A percentile compares a stretch with the other conserved stretches of the same genome.
These are phyloP conservation scores for Zhuliangozyma blackwelliae DNA, from an alignment of 1,139 yeast genomes.

Conservation along the genomic window DNA sequence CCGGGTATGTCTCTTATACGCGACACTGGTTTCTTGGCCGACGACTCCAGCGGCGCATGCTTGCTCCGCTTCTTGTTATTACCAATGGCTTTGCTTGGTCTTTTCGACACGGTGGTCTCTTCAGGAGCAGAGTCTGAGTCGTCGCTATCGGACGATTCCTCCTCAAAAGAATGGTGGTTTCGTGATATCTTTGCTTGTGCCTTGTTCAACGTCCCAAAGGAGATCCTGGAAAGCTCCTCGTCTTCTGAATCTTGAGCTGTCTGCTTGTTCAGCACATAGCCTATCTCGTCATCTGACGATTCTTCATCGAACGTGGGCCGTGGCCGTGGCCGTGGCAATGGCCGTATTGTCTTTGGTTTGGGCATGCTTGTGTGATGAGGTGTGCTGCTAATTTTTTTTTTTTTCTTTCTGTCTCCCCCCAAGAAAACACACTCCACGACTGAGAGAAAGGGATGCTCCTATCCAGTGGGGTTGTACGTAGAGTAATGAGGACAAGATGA, in stretches of 20 bases:
- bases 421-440: no score
- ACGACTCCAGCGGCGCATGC: conserved; percentile 78
- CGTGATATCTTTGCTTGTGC: conserved; percentile 40
- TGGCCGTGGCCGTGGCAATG: conserved; percentile 12
- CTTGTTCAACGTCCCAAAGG: conserved; percentile 56
- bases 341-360: conserved; percentile 12
- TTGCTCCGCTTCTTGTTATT: conserved; percentile 41
- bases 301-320: conserved; percentile 11
- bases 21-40: conserved; percentile 70
- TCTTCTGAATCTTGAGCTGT: conserved; percentile 15
- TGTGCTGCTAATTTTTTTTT: conserved; percentile 1
- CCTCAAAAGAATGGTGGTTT: conserved; percentile 7
- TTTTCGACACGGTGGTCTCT: conserved; percentile 11
- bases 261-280: conserved; percentile 8
- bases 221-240: conserved; percentile 25
- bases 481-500: no score
- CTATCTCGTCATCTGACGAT: conserved; percentile 18
- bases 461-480: no score
- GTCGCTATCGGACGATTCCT: conserved; percentile 12
- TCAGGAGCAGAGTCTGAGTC: conserved; percentile 16
- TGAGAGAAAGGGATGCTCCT: no score
- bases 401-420: not conserved
- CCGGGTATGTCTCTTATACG: conserved; percentile 75
- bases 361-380: conserved; percentile 5
- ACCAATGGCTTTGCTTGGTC: conserved; percentile 1